Base-by-base conservation (phyloP, 208 protist genomes). In the Hexamita inflata region DNA sequence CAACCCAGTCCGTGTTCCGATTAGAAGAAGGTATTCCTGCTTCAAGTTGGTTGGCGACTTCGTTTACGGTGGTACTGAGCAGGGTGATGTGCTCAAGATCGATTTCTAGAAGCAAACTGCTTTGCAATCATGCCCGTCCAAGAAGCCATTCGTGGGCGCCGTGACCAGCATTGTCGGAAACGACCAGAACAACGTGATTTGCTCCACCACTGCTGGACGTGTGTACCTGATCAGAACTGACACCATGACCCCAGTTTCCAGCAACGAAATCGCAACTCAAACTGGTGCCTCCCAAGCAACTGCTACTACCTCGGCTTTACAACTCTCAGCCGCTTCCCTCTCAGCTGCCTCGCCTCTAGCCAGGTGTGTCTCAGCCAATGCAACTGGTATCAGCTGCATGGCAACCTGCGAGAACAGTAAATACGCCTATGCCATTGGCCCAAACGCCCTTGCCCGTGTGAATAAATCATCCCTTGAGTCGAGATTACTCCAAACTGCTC, bases 11-110 rank as follows among this genome's bases (percentile, higher is more conserved):
- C 9, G 64, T 4, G 19, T 70, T 32, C 64, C 64, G 2, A 15
- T 70, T 11, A n/a, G 64, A 9, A n/a, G 64, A 38, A 70, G 42
- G 35, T 42, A 45, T 11, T 45, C 11, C 35, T 70, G 64, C 64
- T 45, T 70, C 9, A 70, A 38, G 42, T 9, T 42, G 9, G 15
- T 70, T 70, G 9, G 42, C 9, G n/a, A 11, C 19, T 38, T 70
- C n/a, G 30, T 70, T 38, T 70, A 70, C n/a, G 64, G 19, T 11
- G 64, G 64, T 11, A 70, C 64, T 30, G 64, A 70, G n/a, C 42
- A n/a, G 11, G 64, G 64, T 57, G 64, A 70, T 49, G 64, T 70
- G 11, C 11, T 70, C n/a, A 70, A 70, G 35, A 70, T 70, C n/a
- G 64, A 70, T 34, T 34, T 34, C 11, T 7, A 2, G 2, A n/a